Evolutionary conservation across 805 yeast genomes (phyloP).

Genomic region (Diddensiella santjacobensis): DNA sequence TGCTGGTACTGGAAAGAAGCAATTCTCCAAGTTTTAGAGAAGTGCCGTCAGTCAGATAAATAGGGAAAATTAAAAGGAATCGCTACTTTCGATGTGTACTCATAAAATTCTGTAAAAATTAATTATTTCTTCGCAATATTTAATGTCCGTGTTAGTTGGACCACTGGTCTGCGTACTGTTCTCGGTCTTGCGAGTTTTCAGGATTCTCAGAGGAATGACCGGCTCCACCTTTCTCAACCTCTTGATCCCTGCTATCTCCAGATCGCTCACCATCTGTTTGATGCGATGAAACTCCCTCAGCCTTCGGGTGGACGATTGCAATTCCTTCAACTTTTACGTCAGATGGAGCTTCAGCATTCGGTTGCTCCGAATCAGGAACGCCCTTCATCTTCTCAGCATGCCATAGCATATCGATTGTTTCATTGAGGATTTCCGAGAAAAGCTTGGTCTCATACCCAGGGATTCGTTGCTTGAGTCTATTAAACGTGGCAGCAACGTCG

Average conservation of each 20-base stretch:
- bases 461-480: slow-evolving; percentile 50
- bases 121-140: not conserved
- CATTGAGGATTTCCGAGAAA: slow-evolving; percentile 31
- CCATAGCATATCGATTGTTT: not conserved
- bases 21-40: slow-evolving; percentile 87
- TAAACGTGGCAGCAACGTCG: slow-evolving; percentile 61
- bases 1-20: slow-evolving; percentile 79
- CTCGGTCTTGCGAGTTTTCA: no score
- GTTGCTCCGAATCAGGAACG: not conserved
- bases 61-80: not conserved
- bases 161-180: no score
- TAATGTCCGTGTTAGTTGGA: no score
- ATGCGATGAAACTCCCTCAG: no score
- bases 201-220: no score
- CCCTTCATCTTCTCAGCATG: not conserved
- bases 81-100: not conserved
- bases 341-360: not conserved
- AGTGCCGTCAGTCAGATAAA: not conserved
- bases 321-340: no score
- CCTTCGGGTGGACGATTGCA: no score
- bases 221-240: no score
- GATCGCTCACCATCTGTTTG: no score
- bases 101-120: not conserved
- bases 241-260: no score
- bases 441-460: slow-evolving; percentile 45